A percentile compares a stretch with the other conserved stretches of the same genome.
These are phyloP conservation scores for Triticum monococcum DNA, from an alignment of 176 grass and related monocot genomes.

Conservation along the genomic window DNA sequence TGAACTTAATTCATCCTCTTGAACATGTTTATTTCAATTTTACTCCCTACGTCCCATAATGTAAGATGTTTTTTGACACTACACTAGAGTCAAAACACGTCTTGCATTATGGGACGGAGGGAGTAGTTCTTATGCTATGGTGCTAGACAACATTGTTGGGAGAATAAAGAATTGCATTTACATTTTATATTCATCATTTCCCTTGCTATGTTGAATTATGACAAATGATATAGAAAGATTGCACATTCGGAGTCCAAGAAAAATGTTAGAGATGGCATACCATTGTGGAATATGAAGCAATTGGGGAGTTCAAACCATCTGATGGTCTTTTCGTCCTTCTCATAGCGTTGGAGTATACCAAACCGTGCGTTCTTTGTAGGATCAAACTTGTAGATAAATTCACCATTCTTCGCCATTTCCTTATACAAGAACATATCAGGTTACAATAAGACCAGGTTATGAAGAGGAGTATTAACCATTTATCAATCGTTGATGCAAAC, in stretches of 20 bases:
- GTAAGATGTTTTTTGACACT: no score
- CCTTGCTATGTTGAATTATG: not conserved
- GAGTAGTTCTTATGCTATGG: not conserved
- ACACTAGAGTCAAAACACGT: no score
- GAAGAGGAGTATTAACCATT: not conserved
- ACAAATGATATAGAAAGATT: not conserved
- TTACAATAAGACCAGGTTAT: not conserved
- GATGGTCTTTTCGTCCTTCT: slow-evolving; percentile 73
- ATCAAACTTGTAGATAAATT: slow-evolving; percentile 92
- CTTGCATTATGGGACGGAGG: no score
- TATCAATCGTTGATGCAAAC: not conserved
- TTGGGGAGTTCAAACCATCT: slow-evolving; percentile 99
- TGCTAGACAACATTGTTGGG: not conserved
- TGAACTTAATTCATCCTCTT: not conserved
- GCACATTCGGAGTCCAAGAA: not conserved
- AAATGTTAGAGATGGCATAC: slow-evolving; percentile 30
- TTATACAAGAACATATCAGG: slow-evolving; percentile 18
- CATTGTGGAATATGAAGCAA: slow-evolving; percentile 98
- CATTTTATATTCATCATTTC: not conserved
- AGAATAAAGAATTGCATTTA: not conserved
- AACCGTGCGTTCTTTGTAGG: slow-evolving; percentile 80
- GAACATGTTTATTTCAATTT: not conserved
- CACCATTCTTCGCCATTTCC: slow-evolving; percentile 86
- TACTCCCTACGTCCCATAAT: not conserved
- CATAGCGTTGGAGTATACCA: slow-evolving; percentile 76